phyloP scores from a whole-genome alignment of 2,329 filamentous ascomycete genomes.

The Trichoderma afroharzianum region DNA sequence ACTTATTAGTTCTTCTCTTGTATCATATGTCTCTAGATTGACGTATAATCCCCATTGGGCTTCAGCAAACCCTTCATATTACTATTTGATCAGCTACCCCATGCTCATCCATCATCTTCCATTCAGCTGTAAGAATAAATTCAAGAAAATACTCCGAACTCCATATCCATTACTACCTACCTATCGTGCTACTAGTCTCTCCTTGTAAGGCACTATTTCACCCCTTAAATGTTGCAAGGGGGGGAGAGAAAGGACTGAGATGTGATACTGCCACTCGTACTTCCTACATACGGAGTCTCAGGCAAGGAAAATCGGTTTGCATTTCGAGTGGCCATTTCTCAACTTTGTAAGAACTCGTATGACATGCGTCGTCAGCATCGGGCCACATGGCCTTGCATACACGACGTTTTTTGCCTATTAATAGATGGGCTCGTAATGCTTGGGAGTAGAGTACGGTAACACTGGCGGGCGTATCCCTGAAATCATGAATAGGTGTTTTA shows the following conservation, averaged over 20 bases:
- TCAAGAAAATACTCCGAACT: not conserved
- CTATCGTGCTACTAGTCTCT: not conserved
- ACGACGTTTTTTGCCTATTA: not conserved
- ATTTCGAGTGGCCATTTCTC: not conserved
- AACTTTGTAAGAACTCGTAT: not conserved
- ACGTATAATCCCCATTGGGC: not conserved
- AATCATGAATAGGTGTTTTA: slow-evolving; percentile 2
- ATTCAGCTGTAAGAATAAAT: not conserved
- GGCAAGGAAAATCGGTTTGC: not conserved
- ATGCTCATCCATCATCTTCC: not conserved
- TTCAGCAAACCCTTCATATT: not conserved
- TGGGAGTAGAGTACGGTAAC: not conserved
- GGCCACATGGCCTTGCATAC: not conserved
- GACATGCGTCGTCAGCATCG: not conserved
- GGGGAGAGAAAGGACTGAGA: not conserved
- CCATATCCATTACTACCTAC: not conserved
- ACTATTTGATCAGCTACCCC: not conserved
- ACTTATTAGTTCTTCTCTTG: too few relatives aligned
- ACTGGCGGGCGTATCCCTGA: not conserved
- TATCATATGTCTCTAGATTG: not conserved
- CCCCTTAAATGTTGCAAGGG: slow-evolving; percentile 9
- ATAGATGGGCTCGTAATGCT: not conserved
- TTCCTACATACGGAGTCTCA: not conserved
- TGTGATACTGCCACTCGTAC: not conserved
- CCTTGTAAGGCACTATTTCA: not conserved